A percentile compares a stretch with the other conserved stretches of the same genome.
Conservation (phyloP, 495 filamentous ascomycete genomes). For the Talaromyces liani region DNA sequence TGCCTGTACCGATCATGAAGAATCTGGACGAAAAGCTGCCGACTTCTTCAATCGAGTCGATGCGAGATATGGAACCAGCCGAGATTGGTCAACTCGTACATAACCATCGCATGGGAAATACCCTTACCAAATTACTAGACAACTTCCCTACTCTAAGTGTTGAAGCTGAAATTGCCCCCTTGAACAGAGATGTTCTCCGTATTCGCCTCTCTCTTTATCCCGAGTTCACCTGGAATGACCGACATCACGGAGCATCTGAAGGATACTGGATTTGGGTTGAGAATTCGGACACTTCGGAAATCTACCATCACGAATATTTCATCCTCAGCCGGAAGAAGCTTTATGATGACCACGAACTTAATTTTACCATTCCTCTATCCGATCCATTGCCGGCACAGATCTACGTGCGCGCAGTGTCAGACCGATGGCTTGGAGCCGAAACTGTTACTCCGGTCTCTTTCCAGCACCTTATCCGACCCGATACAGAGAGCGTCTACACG, state of each 20-base stretch:
- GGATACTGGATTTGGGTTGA: conserved; percentile 99
- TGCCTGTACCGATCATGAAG: conserved; percentile 73
- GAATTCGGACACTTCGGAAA: conserved; percentile 94
- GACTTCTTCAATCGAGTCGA: conserved; percentile 65
- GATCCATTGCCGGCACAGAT: conserved; percentile 93
- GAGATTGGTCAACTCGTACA: conserved; percentile 92
- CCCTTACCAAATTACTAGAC: conserved; percentile 70
- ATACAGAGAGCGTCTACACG: conserved; percentile 95
- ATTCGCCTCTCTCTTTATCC: conserved; percentile 79
- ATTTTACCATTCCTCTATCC: conserved; percentile 92
- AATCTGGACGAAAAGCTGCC: conserved; percentile 72
- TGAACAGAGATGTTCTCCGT: conserved; percentile 89
- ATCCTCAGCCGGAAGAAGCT: conserved; percentile 83
- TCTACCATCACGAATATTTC: conserved; percentile 97
- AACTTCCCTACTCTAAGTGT: conserved; percentile 89
- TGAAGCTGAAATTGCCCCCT: conserved; percentile 87
- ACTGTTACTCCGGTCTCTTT: conserved; percentile 93
- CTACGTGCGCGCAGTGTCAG: conserved; percentile 87
- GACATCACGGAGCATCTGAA: conserved; percentile 88
- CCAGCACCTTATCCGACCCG: conserved; percentile 93
- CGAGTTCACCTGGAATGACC: conserved; percentile 93
- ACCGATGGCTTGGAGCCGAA: conserved; percentile 96
- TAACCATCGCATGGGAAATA: conserved; percentile 77
- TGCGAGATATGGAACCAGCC: conserved; percentile 84
- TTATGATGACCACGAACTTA: conserved; percentile 89